Percentiles rank a stretch among this genome's conserved stretches.
These are phyloP conservation scores for Colletotrichum sp. DNA, from an alignment of 2,329 filamentous ascomycete genomes.

Conservation along the genomic window DNA sequence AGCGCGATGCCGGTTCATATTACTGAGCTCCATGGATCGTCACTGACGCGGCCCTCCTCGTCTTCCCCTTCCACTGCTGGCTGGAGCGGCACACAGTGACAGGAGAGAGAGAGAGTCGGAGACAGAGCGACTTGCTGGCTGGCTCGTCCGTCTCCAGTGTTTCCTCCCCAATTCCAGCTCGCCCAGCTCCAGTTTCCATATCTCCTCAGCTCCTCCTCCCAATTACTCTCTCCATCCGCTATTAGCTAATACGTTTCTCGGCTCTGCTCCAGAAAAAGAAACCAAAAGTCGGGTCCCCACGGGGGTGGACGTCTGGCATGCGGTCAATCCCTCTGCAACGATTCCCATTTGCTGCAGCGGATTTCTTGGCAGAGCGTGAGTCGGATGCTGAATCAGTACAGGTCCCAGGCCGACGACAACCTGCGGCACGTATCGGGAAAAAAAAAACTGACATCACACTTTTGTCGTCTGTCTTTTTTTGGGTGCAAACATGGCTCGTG, in stretches of 20 bases:
- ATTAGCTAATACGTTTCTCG: not conserved
- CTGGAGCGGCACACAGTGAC: not conserved
- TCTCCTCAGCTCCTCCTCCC: not conserved
- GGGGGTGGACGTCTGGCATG: not conserved
- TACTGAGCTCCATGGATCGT: not conserved
- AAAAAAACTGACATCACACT: not conserved
- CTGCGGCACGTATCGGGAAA: conserved; percentile 8
- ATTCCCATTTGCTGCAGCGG: not conserved
- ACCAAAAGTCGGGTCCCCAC: not conserved
- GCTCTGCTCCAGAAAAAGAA: not conserved
- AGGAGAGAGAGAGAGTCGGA: not conserved
- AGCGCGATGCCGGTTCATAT: not conserved
- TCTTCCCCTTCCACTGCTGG: not conserved
- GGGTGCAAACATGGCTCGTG: not conserved
- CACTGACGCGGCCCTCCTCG: not conserved
- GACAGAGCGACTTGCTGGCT: not conserved
- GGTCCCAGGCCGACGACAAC: not conserved
- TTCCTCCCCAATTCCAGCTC: not conserved
- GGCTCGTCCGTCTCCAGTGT: not conserved
- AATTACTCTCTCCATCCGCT: not conserved
- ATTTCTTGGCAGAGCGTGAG: conserved; percentile 3
- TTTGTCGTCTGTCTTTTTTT: not conserved
- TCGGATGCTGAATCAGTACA: conserved; percentile 9
- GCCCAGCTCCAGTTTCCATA: not conserved
- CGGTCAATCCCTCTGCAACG: not conserved